Evolutionary conservation across 1,139 yeast species (phyloP), one percentile per base, ranked within the genome.

Genomic region (Yamadazyma jaroonii): DNA sequence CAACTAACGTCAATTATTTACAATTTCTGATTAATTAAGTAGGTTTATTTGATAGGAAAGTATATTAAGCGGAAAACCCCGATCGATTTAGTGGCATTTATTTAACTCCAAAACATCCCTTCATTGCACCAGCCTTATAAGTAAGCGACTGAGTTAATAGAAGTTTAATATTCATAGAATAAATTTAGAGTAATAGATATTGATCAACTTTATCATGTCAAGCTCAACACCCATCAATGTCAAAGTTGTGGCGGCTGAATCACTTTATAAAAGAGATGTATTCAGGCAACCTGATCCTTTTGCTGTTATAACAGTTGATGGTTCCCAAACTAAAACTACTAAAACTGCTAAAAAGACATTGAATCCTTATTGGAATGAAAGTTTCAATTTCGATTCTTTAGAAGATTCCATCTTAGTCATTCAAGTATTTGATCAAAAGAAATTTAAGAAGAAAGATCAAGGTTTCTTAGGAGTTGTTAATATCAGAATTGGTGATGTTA

Each of bases 391-490:
- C 58, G 81, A 79, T 49, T 94, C 92, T 22, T 75, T 74, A 47
- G 96, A 89, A 53, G 85, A 86, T 51, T 84, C 95, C 13, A 87
- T 90, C 32, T 71, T 92, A 41, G 96, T 94, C 7, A 81, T 92
- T 46, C 98, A 92, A 61, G 94, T 92, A 11, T 92, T 94, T 63
- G 98, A 92, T 61, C 97, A 90, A 62, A 90, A 89, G 59, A 92
- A 92, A 64, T 92, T 92, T 68, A 92, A 92, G 61, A 89, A 89
- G 81, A 90, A 89, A 75, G 98, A 92, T 59, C 98, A 92, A 62
- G 98, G 98, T n/a, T 92, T 92, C 52, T 71, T 92, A 37, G 99
- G 99, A 42, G 98, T 92, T 14, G 94, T 94, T 43, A 94, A 92
- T 62, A 78, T 92, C 37, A 75, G 95, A 50, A 79, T 90, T 31